Percentiles rank a stretch among this genome's conserved stretches.
These are phyloP conservation scores for Quercus phellos DNA, from an alignment of 331 rosid species.

Conservation along the genomic window DNA sequence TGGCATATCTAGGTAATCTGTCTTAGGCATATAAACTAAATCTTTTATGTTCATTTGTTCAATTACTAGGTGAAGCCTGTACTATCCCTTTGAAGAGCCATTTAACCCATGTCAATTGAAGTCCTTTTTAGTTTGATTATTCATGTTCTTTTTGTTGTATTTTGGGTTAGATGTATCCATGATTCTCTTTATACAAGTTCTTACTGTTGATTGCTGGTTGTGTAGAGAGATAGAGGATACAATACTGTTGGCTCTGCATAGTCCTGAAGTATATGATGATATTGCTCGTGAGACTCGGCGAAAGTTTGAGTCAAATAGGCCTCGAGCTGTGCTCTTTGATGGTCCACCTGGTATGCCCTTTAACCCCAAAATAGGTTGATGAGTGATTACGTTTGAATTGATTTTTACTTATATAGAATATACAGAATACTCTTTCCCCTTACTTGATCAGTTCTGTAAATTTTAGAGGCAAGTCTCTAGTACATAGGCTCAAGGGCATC, in stretches of 20 bases:
- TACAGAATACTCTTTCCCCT: neutral
- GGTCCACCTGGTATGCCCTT: conserved; percentile 83
- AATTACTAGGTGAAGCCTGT: neutral
- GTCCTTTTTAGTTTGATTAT: neutral
- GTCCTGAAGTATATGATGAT: conserved; percentile 83
- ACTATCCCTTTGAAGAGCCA: conserved; percentile 3
- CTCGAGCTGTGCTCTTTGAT: conserved; percentile 91
- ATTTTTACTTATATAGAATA: neutral
- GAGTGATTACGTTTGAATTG: neutral
- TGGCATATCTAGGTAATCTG: neutral
- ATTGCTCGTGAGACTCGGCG: conserved; percentile 79
- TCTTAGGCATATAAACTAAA: neutral
- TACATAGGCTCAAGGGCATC: neutral
- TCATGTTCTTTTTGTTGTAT: conserved; percentile 7
- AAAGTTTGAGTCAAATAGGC: conserved; percentile 83
- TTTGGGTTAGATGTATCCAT: neutral
- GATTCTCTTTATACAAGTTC: conserved; percentile 1
- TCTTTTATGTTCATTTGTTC: neutral
- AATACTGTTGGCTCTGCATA: conserved; percentile 67
- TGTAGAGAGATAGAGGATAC: conserved; percentile 85
- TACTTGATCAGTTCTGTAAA: neutral
- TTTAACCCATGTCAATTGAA: neutral
- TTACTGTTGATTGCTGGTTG: conserved; percentile 12
- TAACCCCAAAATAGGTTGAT: neutral
- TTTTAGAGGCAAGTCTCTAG: neutral